Base-by-base conservation (phyloP, 768 basidiomycete genomes). In the Suillus subaureus region DNA sequence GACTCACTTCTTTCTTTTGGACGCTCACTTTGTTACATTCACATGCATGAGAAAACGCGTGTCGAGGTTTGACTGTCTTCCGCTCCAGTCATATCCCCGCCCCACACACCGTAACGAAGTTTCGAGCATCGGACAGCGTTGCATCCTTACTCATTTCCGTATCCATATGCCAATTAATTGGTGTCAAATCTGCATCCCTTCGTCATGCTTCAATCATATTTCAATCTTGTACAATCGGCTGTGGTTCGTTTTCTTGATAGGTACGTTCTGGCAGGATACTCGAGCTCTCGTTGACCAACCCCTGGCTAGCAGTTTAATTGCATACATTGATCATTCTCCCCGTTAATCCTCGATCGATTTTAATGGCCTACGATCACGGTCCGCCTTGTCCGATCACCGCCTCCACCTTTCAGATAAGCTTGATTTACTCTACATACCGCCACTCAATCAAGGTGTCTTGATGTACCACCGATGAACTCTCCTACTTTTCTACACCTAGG, bases 151-250 rank as follows among this genome's bases (percentile, higher is more conserved):
- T 40, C 18, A 60, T 60, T 60, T 42, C 57, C 57, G 57, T 42
- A 39, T 28, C 26, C 57, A 28, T 40, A 18, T 42, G 11, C 39
- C 57, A 40, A 16, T 39, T 37, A 40, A 40, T 26, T 26, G 16
- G 16, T 15, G 15, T 26, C 56, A 37, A 23, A 57, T 26, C 23
- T 39, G 37, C 23, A 39, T n/a, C 31, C 11, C 11, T 13, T 55
- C 2, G 21, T 60, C 18, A 60, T 40, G 26, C 39, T 28, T 11
- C 1, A 26, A 18, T 58, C 26, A 58, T 15, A 26, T 18, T 26
- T 60, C 57, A 60, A 60, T 39, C 57, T 40, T 60, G 26, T 60
- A 60, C 57, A 21, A 28, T 28, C 6, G 5, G 26, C 57, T 18
- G 57, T 26, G 15, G 39, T 28, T 60, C 18, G 39, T 18, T 58